Base-by-base conservation (phyloP, 352 stramenopile genomes). In the Phytophthora cryptogea region DNA sequence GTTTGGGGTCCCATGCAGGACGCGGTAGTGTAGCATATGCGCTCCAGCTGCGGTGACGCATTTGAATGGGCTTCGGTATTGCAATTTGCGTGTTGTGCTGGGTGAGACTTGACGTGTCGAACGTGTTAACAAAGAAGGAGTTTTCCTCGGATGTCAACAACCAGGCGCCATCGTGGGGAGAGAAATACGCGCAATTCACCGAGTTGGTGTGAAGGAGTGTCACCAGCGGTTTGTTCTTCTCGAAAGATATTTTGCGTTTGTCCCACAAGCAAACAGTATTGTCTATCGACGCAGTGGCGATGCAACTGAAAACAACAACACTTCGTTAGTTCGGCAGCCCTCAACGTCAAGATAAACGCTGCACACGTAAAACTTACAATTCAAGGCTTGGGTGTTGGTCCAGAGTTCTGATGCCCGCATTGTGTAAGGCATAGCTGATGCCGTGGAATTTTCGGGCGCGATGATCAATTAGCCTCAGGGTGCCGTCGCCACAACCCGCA, bases 131-230 rank as follows among this genome's bases (percentile, higher is more conserved):
- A 23, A 23, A 1, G 2, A 23, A 23, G 20, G 20, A 23, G 20
- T 23, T 23, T 23, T 23, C 20, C 20, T 23, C 20, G 20, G 20
- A 81, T 0, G 85, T 88, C 36, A 92, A 72, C 23, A 94, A 48
- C 50, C 79, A 75, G 0, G 63, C 47, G 6, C 85, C 85, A 13
- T 63, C 66, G 23, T 27, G 23, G 0, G 86, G 86, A 26, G 83
- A 90, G 44, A 94, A 91, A 51, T 91, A 83, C 2, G 83, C 87
- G 37, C 77, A 90, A 57, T 89, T 87, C 41, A 92, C 70, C 36
- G 49, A 84, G n/a, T 69, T 70, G 11, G 30, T 33, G 39, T 90
- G 76, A 4, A 59, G 76, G 59, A 92, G 66, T 17, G 61, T 82
- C 9, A 77, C 51, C 4, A 90, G 23, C 13, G 79, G 56, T n/a